These are phyloP conservation scores for Neurospora sp. DNA, from an alignment of 495 filamentous ascomycete species.

Conservation along the genomic window DNA sequence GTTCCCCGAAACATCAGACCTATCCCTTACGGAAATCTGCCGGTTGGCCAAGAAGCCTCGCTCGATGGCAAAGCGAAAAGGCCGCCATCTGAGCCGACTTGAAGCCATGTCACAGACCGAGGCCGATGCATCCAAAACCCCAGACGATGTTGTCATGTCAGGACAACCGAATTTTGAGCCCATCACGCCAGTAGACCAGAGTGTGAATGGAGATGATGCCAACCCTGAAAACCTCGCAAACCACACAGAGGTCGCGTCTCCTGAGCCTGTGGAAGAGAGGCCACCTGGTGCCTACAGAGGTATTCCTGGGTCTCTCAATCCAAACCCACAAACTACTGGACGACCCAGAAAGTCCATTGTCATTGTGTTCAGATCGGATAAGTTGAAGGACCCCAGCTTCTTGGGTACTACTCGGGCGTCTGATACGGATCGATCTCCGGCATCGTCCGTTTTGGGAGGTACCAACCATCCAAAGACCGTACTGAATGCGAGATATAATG, in stretches of 20 bases:
- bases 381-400: conserved; percentile 18
- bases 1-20: conserved; percentile 6
- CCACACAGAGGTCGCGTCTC: neutral
- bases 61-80: conserved; percentile 16
- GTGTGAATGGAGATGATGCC: neutral
- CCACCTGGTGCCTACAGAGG: conserved; percentile 10
- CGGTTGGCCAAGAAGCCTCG: conserved; percentile 9
- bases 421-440: neutral
- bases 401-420: neutral
- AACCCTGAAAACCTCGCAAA: neutral
- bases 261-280: neutral
- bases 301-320: conserved; percentile 14
- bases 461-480: neutral
- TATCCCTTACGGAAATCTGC: conserved; percentile 15
- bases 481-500: conserved; percentile 12
- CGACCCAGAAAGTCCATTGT: conserved; percentile 22
- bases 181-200: neutral
- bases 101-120: neutral
- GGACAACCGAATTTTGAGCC: neutral
- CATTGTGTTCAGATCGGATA: conserved; percentile 21
- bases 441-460: neutral
- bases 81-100: conserved; percentile 6
- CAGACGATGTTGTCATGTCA: neutral
- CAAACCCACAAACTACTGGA: conserved; percentile 1
- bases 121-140: neutral